Evolutionary conservation across 768 basidiomycete genomes (phyloP).

Genomic region (Lactarius psammicola): DNA sequence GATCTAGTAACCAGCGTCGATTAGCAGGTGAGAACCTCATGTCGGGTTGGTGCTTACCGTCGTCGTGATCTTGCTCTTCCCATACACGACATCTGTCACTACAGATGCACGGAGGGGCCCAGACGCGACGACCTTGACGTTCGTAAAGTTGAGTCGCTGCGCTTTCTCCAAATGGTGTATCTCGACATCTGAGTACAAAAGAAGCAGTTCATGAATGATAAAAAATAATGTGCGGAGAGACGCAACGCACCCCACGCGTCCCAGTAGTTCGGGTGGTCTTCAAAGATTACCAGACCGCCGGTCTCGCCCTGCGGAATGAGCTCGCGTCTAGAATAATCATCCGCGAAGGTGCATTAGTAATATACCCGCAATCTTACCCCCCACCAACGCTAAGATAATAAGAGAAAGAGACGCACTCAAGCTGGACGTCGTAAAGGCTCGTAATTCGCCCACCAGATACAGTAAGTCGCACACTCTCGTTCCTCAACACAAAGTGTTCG

Average conservation of each 20-base stretch:
- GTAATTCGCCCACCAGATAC: slow-evolving; percentile 82
- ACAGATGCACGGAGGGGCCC: slow-evolving; percentile 83
- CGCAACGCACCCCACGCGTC: slow-evolving; percentile 71
- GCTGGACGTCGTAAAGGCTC: slow-evolving; percentile 74
- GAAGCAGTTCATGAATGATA: background rate
- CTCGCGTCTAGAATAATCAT: slow-evolving; percentile 59
- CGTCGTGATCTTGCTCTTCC: slow-evolving; percentile 71
- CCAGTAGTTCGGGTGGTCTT: slow-evolving; percentile 87
- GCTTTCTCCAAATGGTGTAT: slow-evolving; percentile 88
- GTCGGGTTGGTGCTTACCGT: slow-evolving; percentile 48
- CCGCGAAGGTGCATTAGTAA: background rate
- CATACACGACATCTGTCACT: slow-evolving; percentile 63
- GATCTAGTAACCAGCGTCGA: slow-evolving; percentile 46
- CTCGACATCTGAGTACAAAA: slow-evolving; percentile 63
- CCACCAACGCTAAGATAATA: background rate
- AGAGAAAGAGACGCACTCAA: slow-evolving; percentile 47
- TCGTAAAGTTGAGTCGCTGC: slow-evolving; percentile 67
- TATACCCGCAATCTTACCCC: background rate
- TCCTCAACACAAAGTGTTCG: slow-evolving; percentile 72
- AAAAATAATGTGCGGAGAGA: background rate
- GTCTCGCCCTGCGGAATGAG: slow-evolving; percentile 69
- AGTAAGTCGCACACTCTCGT: slow-evolving; percentile 68
- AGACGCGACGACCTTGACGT: slow-evolving; percentile 63
- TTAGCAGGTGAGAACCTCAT: background rate
- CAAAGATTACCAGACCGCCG: slow-evolving; percentile 87